Percentiles rank a stretch among this genome's conserved stretches.
These are phyloP conservation scores for Scytalidium sp. DNA, from an alignment of 2,329 filamentous ascomycete genomes.

Conservation along the genomic window DNA sequence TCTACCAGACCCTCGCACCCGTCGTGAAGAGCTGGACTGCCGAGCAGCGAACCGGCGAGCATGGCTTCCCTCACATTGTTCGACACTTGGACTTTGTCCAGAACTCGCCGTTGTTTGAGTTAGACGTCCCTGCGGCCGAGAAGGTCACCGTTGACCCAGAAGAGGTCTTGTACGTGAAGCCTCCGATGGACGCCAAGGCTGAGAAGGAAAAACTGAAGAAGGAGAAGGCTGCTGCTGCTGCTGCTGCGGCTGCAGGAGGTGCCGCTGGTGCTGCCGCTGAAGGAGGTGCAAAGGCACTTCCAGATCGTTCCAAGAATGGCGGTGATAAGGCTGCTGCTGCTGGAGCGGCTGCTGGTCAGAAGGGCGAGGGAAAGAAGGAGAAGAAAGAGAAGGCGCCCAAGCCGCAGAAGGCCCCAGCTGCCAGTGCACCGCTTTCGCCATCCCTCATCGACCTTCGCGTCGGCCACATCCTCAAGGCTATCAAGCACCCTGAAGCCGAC, in stretches of 20 bases:
- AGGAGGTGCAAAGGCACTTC: conserved; percentile 31
- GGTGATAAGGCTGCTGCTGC: conserved; percentile 42
- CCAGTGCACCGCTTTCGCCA: conserved; percentile 76
- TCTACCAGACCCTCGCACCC: conserved; percentile 77
- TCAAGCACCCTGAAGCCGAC: conserved; percentile 95
- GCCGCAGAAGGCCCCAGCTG: conserved; percentile 62
- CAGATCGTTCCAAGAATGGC: conserved; percentile 38
- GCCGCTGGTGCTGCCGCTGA: conserved; percentile 55
- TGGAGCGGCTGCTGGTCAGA: conserved; percentile 31
- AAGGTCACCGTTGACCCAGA: conserved; percentile 78
- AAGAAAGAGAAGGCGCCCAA: conserved; percentile 89
- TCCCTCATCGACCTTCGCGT: conserved; percentile 87
- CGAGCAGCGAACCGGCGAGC: conserved; percentile 85
- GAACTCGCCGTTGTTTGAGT: conserved; percentile 73
- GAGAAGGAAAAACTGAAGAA: conserved; percentile 98
- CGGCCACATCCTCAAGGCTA: conserved; percentile 93
- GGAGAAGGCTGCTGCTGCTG: conserved; percentile 75
- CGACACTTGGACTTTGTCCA: conserved; percentile 93
- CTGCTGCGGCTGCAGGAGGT: conserved; percentile 47
- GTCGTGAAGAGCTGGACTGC: conserved; percentile 75
- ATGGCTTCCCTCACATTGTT: conserved; percentile 87
- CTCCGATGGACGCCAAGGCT: conserved; percentile 84
- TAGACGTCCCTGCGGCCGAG: conserved; percentile 66
- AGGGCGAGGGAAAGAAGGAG: conserved; percentile 70
- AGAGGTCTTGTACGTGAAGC: conserved; percentile 83